Conservation (phyloP, 1,284 basidiomycete species). For the Cryptococcus maquisensis region DNA sequence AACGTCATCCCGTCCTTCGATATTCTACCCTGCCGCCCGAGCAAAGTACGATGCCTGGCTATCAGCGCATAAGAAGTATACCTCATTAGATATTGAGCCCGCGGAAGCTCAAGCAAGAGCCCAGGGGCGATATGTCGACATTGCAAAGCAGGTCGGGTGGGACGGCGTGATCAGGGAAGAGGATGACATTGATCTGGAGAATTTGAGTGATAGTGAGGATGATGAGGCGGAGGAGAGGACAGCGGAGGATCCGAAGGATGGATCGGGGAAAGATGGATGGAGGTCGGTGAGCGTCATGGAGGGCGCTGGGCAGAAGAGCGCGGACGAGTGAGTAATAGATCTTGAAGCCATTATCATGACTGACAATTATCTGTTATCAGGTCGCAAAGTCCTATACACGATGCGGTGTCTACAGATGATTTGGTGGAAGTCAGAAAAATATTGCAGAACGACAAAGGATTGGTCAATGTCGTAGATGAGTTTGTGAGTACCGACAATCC, state of each 20-base stretch:
- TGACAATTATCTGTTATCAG: slow-evolving; percentile 24
- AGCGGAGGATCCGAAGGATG: slow-evolving; percentile 45
- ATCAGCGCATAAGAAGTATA: background rate
- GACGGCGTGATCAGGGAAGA: slow-evolving; percentile 12
- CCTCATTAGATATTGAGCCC: slow-evolving; percentile 16
- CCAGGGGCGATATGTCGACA: slow-evolving; percentile 60
- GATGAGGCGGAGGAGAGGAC: too few species aligned
- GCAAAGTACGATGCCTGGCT: slow-evolving; percentile 88
- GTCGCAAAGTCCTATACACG: slow-evolving; percentile 53
- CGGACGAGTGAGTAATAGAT: slow-evolving; percentile 6
- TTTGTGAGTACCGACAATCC: slow-evolving; percentile 54
- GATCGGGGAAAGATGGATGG: slow-evolving; percentile 15
- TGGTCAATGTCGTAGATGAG: slow-evolving; percentile 56
- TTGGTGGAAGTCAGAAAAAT: slow-evolving; percentile 52
- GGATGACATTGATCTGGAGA: slow-evolving; percentile 15
- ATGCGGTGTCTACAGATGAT: slow-evolving; percentile 61
- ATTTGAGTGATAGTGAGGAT: slow-evolving; percentile 43
- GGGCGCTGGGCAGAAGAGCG: slow-evolving; percentile 3
- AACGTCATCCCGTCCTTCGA: slow-evolving; percentile 61
- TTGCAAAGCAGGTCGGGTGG: slow-evolving; percentile 69
- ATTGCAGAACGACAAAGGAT: slow-evolving; percentile 50
- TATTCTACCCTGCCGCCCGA: slow-evolving; percentile 72
- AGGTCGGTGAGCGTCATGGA: slow-evolving; percentile 20
- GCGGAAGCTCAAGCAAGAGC: slow-evolving; percentile 52
- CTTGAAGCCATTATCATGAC: slow-evolving; percentile 44